These are phyloP conservation scores for Ceratobasidium sp. DNA, from an alignment of 1,284 basidiomycete genomes.

Conservation along the genomic window DNA sequence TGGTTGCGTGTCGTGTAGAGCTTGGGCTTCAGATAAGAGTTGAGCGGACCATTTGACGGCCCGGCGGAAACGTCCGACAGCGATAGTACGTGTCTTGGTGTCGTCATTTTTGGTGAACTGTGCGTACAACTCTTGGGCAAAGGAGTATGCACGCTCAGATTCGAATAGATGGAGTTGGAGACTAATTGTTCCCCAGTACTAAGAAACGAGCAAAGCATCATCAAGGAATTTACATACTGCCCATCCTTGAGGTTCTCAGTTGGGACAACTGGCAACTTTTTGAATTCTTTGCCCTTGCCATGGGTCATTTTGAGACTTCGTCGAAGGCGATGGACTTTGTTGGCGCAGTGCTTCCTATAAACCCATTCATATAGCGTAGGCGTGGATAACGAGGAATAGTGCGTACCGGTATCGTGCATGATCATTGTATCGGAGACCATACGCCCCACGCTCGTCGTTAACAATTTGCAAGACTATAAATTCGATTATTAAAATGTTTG, in stretches of 20 bases:
- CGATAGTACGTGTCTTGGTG: constrained; percentile 75
- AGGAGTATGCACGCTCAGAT: constrained; percentile 92
- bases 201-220: constrained; percentile 5
- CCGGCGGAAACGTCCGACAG: constrained; percentile 85
- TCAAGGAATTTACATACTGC: constrained; percentile 71
- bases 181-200: constrained; percentile 59
- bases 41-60: constrained; percentile 87
- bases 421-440: constrained; percentile 92
- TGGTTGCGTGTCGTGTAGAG: constrained; percentile 68
- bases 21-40: constrained; percentile 79
- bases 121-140: constrained; percentile 83
- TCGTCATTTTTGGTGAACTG: constrained; percentile 67
- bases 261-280: constrained; percentile 77
- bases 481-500: background rate
- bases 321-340: constrained; percentile 89
- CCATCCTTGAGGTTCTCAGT: constrained; percentile 78
- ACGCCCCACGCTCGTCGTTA: constrained; percentile 91
- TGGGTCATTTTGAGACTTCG: constrained; percentile 87
- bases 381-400: background rate
- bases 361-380: background rate
- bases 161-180: constrained; percentile 89
- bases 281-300: constrained; percentile 91
- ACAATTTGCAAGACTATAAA: constrained; percentile 79
- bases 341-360: constrained; percentile 87
- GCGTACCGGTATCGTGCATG: constrained; percentile 83